A percentile compares a stretch with the other conserved stretches of the same genome.
Conservation (phyloP, 352 stramenopile genomes). For the Pythium vanterpoolii region DNA sequence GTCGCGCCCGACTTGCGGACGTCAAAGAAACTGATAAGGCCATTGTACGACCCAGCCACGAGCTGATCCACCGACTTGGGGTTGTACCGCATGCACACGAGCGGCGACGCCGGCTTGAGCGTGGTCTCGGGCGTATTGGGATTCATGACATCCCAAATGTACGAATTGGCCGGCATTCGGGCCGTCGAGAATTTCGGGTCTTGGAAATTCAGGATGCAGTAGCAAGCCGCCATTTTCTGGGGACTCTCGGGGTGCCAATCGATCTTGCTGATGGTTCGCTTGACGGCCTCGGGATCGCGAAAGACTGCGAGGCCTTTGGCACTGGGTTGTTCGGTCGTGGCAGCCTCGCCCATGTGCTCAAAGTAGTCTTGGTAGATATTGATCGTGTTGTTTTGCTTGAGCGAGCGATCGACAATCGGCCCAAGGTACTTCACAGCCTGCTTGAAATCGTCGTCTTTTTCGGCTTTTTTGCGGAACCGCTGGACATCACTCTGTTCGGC, state of each 20-base stretch:
- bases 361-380: conserved; percentile 98
- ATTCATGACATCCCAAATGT: conserved; percentile 98
- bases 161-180: conserved; percentile 82
- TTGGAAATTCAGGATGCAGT: conserved; percentile 95
- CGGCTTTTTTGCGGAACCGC: conserved; percentile 95
- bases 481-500: conserved; percentile 96
- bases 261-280: conserved; percentile 94
- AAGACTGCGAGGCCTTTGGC: conserved; percentile 97
- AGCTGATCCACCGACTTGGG: conserved; percentile 95
- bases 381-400: conserved; percentile 98
- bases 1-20: conserved; percentile 89
- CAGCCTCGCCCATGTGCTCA: conserved; percentile 86
- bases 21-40: conserved; percentile 96
- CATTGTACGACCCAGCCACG: conserved; percentile 96
- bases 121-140: conserved; percentile 95
- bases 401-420: conserved; percentile 89
- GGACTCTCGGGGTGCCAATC: conserved; percentile 97
- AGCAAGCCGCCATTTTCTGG: conserved; percentile 96
- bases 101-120: conserved; percentile 86
- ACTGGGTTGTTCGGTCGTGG: conserved; percentile 93
- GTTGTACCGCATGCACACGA: conserved; percentile 94
- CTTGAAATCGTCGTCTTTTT: conserved; percentile 98
- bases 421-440: conserved; percentile 92
- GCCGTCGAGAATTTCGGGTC: conserved; percentile 89
- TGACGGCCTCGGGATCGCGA: conserved; percentile 92